Percentiles rank a stretch among this genome's conserved stretches.
Conservation (phyloP, 768 basidiomycete genomes). For the Collybiopsis confluens region DNA sequence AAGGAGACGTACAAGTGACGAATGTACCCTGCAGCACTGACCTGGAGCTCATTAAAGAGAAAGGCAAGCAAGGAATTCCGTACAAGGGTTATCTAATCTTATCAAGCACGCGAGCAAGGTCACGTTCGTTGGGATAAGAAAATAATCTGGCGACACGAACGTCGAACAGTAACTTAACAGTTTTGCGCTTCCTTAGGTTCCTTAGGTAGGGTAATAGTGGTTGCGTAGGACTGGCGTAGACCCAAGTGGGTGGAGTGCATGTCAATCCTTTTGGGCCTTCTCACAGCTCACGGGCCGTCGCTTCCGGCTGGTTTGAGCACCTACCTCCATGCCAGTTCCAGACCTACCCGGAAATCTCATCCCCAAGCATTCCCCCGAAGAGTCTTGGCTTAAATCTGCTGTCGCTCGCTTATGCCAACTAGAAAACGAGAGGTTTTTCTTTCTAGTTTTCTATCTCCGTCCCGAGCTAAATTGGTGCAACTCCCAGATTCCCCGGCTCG, state of each 20-base stretch:
- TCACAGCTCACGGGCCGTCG: no score
- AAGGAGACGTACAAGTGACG: constrained; percentile 84
- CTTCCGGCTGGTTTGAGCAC: no score
- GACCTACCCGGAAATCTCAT: constrained; percentile 67
- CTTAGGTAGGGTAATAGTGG: no score
- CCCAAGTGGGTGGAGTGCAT: no score
- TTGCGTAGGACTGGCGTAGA: no score
- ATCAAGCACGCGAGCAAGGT: no score
- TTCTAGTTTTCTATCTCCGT: not conserved
- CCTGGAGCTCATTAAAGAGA: constrained; percentile 5
- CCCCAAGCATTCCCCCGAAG: constrained; percentile 51
- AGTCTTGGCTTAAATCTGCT: constrained; percentile 56
- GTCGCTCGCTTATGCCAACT: constrained; percentile 66
- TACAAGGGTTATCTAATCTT: no score
- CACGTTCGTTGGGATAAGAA: no score
- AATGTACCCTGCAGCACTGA: constrained; percentile 51
- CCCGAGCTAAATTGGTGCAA: not conserved
- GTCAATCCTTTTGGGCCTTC: no score
- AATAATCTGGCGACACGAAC: no score
- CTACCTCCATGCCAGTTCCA: constrained; percentile 59
- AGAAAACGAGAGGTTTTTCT: constrained; percentile 56
- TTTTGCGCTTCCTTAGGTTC: no score
- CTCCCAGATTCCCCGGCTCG: constrained; percentile 83
- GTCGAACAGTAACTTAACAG: no score
- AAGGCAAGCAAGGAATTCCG: not conserved